phyloP scores from a whole-genome alignment of 306 rosid genomes.

The Betula pendula region DNA sequence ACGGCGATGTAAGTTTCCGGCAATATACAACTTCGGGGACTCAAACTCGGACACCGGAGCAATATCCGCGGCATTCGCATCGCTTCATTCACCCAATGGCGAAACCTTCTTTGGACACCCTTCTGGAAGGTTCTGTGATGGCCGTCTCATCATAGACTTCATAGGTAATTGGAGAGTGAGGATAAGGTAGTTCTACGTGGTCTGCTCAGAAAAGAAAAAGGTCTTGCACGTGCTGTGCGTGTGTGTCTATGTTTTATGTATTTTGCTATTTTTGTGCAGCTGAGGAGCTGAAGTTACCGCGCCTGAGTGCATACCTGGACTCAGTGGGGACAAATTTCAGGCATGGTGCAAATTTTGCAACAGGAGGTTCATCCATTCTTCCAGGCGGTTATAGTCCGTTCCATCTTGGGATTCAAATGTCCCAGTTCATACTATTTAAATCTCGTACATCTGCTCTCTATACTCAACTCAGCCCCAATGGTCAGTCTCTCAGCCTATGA shows the following conservation, averaged over 20 bases:
- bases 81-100: constrained; percentile 65
- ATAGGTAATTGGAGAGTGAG: constrained; percentile 40
- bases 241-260: not conserved
- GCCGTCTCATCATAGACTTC: constrained; percentile 78
- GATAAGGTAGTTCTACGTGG: not conserved
- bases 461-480: constrained; percentile 38
- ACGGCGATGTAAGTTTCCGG: constrained; percentile 56
- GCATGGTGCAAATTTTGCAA: constrained; percentile 86
- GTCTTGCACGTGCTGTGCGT: not conserved
- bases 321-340: constrained; percentile 75
- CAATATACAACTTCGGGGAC: constrained; percentile 88
- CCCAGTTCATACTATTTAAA: constrained; percentile 73
- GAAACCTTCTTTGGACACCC: constrained; percentile 71
- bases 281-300: constrained; percentile 76
- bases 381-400: constrained; percentile 76
- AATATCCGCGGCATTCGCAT: constrained; percentile 51
- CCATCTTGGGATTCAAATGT: constrained; percentile 66
- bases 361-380: constrained; percentile 71
- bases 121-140: constrained; percentile 76
- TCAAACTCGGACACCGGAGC: constrained; percentile 96
- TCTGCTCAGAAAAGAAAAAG: not conserved
- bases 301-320: constrained; percentile 75
- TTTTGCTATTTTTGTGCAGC: constrained; percentile 50
- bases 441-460: constrained; percentile 52
- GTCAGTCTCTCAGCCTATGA: constrained; percentile 49